A percentile compares a stretch with the other conserved stretches of the same genome.
Conservation (phyloP, 306 rosid genomes). For the Vicia sativa region DNA sequence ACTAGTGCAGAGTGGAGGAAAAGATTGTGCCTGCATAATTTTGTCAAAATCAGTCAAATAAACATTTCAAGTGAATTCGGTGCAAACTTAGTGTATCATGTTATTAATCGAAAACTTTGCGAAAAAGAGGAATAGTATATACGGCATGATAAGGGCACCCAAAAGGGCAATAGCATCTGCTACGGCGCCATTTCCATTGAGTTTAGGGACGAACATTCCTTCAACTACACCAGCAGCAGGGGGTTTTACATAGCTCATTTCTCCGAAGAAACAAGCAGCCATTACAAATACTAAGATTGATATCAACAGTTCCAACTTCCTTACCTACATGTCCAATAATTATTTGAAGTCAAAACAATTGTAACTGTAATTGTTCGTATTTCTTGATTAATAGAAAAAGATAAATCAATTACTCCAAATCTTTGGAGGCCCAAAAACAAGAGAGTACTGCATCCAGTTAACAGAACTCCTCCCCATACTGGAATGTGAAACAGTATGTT, state of each 20-base stretch:
- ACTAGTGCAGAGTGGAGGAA: constrained; percentile 96
- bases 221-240: constrained; percentile 45
- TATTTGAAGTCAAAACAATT: background rate
- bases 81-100: too few species aligned
- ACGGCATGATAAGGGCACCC: constrained; percentile 97
- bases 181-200: constrained; percentile 63
- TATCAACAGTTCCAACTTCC: constrained; percentile 80
- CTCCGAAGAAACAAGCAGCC: constrained; percentile 92
- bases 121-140: constrained; percentile 20
- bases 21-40: constrained; percentile 76
- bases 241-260: constrained; percentile 81
- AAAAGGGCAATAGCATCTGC: constrained; percentile 86
- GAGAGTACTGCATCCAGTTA: constrained; percentile 80
- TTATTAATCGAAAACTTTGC: background rate
- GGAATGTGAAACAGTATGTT: constrained; percentile 81
- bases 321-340: constrained; percentile 41
- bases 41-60: background rate
- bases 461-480: constrained; percentile 75
- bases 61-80: background rate
- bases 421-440: constrained; percentile 75
- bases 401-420: constrained; percentile 68
- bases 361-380: background rate
- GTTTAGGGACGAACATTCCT: constrained; percentile 75
- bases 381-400: background rate
- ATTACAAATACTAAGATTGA: constrained; percentile 58